phyloP scores from a whole-genome alignment of 1,139 yeast species.

The Taphrina communis region DNA sequence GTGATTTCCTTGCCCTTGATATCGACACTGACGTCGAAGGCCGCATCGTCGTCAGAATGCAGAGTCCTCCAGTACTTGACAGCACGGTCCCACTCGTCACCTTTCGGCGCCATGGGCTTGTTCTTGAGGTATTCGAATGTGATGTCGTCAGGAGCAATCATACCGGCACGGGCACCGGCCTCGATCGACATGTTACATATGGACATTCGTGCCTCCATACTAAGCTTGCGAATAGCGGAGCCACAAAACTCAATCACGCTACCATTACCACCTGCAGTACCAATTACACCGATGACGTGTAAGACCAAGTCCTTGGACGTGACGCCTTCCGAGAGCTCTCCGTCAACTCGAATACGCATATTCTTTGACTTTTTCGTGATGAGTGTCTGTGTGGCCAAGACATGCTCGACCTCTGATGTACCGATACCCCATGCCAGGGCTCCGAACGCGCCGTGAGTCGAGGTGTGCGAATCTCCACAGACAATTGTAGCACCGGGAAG shows the following conservation, averaged over 20 bases:
- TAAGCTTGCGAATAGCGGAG: constrained; percentile 81
- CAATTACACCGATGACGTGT: constrained; percentile 93
- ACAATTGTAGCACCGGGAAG: constrained; percentile 98
- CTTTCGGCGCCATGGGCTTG: constrained; percentile 92
- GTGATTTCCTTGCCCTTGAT: constrained; percentile 83
- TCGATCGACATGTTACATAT: constrained; percentile 99
- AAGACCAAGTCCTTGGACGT: constrained; percentile 93
- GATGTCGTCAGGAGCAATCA: constrained; percentile 92
- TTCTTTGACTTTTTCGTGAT: constrained; percentile 94
- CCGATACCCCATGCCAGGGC: constrained; percentile 98
- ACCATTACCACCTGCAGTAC: constrained; percentile 99
- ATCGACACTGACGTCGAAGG: constrained; percentile 80
- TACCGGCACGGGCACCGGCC: constrained; percentile 99
- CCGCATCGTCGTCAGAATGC: constrained; percentile 85
- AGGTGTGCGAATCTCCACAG: constrained; percentile 98
- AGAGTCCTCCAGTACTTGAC: constrained; percentile 86
- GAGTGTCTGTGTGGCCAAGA: constrained; percentile 93
- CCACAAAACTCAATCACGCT: constrained; percentile 96
- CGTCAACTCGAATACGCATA: constrained; percentile 86
- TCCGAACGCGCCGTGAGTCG: constrained; percentile 98
- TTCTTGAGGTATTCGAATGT: constrained; percentile 89
- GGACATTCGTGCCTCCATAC: constrained; percentile 99
- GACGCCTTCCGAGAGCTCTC: constrained; percentile 82
- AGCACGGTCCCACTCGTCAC: constrained; percentile 87
- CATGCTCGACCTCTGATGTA: constrained; percentile 98